These are phyloP conservation scores for Sedum album DNA, from an alignment of 164 flowering plant species.

Conservation along the genomic window DNA sequence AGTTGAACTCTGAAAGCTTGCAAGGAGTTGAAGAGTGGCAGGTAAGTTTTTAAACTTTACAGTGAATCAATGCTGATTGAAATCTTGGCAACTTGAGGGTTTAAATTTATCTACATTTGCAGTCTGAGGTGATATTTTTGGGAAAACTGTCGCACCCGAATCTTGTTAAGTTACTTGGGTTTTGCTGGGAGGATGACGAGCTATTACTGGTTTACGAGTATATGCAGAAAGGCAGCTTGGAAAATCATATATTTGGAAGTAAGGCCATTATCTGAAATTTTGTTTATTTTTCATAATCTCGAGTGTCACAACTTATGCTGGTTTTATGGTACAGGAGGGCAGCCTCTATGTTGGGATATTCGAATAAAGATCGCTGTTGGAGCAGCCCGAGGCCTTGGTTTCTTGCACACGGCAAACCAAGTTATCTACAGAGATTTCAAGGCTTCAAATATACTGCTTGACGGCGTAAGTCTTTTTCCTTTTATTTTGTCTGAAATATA, in stretches of 20 bases:
- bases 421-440: slow-evolving; percentile 83
- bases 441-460: slow-evolving; percentile 80
- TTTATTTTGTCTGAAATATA: not conserved
- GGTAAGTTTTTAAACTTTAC: no score
- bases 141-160: slow-evolving; percentile 84
- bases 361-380: slow-evolving; percentile 68
- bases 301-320: not conserved
- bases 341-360: slow-evolving; percentile 68
- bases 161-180: slow-evolving; percentile 75
- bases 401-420: slow-evolving; percentile 62
- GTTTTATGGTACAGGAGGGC: slow-evolving; percentile 40
- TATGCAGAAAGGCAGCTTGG: slow-evolving; percentile 84
- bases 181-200: slow-evolving; percentile 64
- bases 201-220: slow-evolving; percentile 74
- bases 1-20: slow-evolving; percentile 45
- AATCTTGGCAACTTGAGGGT: not conserved
- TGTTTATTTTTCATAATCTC: not conserved
- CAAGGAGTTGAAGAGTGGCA: slow-evolving; percentile 66
- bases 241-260: slow-evolving; percentile 87
- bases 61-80: not conserved
- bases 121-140: slow-evolving; percentile 74
- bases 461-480: slow-evolving; percentile 40
- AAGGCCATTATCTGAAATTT: slow-evolving; percentile 17
- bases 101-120: slow-evolving; percentile 15
- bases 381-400: slow-evolving; percentile 78